Evolutionary conservation across 2,329 filamentous ascomycete genomes (phyloP).

Genomic region (Hirsutella thompsonii): DNA sequence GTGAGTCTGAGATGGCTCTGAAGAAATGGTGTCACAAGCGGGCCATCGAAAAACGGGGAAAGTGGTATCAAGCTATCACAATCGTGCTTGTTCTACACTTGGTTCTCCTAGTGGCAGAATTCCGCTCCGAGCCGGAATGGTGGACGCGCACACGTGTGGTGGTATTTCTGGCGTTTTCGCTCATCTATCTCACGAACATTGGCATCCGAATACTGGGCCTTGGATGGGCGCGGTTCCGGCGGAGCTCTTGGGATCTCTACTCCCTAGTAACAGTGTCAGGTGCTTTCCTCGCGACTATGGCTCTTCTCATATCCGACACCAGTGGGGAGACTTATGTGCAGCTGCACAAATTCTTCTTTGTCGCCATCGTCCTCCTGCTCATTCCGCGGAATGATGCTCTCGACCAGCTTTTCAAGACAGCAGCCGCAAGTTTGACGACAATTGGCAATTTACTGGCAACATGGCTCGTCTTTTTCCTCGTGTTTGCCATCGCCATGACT

Average conservation of each 20-base stretch:
- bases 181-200: constrained; percentile 75
- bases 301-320: constrained; percentile 55
- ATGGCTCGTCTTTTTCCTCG: constrained; percentile 93
- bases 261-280: constrained; percentile 69
- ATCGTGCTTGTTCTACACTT: constrained; percentile 70
- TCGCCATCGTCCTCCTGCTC: constrained; percentile 75
- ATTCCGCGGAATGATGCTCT: constrained; percentile 95
- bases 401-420: constrained; percentile 97
- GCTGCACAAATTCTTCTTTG: constrained; percentile 87
- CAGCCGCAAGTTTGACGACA: constrained; percentile 78
- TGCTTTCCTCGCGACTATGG: constrained; percentile 65
- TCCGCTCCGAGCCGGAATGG: constrained; percentile 56
- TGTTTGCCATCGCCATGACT: constrained; percentile 91
- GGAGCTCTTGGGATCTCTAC: constrained; percentile 92
- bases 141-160: constrained; percentile 63
- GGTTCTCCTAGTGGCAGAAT: constrained; percentile 73
- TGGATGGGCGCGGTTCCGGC: constrained; percentile 81
- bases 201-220: constrained; percentile 74
- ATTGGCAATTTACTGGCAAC: constrained; percentile 90
- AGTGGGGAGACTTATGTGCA: constrained; percentile 55
- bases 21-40: constrained; percentile 91
- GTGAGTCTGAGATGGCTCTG: constrained; percentile 63
- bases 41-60: constrained; percentile 85
- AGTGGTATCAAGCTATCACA: constrained; percentile 80
- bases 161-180: constrained; percentile 68